Conservation (phyloP, 2,329 filamentous ascomycete species). For the Aspergillus sp. region DNA sequence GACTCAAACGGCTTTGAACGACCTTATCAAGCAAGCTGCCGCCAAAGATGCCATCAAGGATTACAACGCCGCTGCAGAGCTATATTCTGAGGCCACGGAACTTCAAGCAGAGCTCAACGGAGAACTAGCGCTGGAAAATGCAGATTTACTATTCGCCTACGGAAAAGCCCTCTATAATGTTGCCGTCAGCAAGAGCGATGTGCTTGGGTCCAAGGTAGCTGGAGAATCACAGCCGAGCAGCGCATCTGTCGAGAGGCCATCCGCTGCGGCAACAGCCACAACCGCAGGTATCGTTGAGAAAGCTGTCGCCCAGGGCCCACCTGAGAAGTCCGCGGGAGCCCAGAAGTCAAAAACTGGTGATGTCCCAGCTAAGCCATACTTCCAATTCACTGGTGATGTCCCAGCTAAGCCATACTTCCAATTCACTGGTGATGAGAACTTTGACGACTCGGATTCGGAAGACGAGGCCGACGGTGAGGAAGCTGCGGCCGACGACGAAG, state of each 20-base stretch:
- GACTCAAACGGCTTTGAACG: constrained; percentile 67
- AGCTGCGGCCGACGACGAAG: constrained; percentile 62
- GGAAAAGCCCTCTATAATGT: constrained; percentile 92
- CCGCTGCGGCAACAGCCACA: constrained; percentile 21
- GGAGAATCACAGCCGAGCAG: constrained; percentile 57
- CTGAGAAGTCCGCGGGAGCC: constrained; percentile 18
- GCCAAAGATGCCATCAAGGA: constrained; percentile 88
- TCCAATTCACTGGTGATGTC: constrained; percentile 75
- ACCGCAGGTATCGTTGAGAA: constrained; percentile 28
- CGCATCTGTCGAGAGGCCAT: constrained; percentile 43
- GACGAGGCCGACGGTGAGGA: constrained; percentile 48
- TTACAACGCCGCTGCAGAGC: constrained; percentile 80
- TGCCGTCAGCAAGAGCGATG: constrained; percentile 90
- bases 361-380: constrained; percentile 62
- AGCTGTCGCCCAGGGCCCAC: constrained; percentile 27
- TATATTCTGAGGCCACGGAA: constrained; percentile 85
- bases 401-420: constrained; percentile 73
- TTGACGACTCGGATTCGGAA: constrained; percentile 72
- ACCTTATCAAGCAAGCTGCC: constrained; percentile 77
- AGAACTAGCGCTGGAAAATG: constrained; percentile 86
- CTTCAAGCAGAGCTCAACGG: constrained; percentile 90
- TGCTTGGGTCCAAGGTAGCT: constrained; percentile 79
- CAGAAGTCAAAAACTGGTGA: constrained; percentile 19
- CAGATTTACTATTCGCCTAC: constrained; percentile 91
- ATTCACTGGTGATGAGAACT: constrained; percentile 92